Conservation (phyloP, 1,284 basidiomycete genomes). For the Phlebopus sp. region DNA sequence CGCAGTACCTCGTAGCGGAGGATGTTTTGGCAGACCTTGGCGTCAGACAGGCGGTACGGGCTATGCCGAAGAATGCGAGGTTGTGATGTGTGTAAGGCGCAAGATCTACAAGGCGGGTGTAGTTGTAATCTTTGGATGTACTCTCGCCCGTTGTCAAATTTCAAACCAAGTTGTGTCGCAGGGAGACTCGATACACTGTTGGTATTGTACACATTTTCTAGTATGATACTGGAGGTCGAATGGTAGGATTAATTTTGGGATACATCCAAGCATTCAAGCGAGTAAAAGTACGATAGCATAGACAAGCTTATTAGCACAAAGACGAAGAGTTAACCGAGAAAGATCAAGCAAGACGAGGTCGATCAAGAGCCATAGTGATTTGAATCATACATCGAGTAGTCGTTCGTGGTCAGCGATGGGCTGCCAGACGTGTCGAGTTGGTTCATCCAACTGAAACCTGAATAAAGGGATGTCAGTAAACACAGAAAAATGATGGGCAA, state of each 20-base stretch:
- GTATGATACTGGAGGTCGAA: too few relatives aligned
- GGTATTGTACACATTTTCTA: too few relatives aligned
- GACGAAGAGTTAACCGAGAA: not conserved
- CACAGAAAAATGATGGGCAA: not conserved
- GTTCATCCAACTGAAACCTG: conserved; percentile 45
- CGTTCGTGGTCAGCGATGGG: conserved; percentile 22
- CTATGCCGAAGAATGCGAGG: conserved; percentile 51
- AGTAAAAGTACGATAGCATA: too few relatives aligned
- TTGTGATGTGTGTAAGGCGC: conserved; percentile 30
- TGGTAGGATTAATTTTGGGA: too few relatives aligned
- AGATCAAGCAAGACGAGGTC: conserved; percentile 8
- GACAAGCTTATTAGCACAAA: too few relatives aligned
- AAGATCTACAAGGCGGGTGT: too few relatives aligned
- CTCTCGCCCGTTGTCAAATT: too few relatives aligned
- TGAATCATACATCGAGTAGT: conserved; percentile 29
- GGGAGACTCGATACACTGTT: too few relatives aligned
- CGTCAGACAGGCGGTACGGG: conserved; percentile 64
- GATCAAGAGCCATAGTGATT: conserved; percentile 13
- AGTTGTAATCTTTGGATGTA: too few relatives aligned
- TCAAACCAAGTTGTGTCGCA: too few relatives aligned
- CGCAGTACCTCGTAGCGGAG: conserved; percentile 39
- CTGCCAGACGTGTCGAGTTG: conserved; percentile 26
- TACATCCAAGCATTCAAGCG: too few relatives aligned
- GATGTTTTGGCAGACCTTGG: conserved; percentile 65
- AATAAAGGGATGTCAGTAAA: not conserved